Percentiles rank a stretch among this genome's conserved stretches.
Conservation (phyloP, 2,329 filamentous ascomycete genomes). For the Aspergillus calidoustus region DNA sequence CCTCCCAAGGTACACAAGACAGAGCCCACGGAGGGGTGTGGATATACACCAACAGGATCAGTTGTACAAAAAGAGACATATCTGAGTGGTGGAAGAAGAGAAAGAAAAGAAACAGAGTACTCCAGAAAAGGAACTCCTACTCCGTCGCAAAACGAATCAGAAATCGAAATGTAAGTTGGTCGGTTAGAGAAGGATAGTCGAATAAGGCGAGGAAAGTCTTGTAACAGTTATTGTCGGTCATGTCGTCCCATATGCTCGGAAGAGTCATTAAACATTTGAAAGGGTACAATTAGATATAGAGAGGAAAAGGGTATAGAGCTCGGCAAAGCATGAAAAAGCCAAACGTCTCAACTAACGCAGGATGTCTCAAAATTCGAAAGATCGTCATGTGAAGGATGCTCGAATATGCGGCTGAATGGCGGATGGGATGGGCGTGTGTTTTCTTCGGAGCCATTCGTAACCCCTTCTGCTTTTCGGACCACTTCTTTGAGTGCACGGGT, state of each 20-base stretch:
- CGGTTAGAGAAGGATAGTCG: not conserved
- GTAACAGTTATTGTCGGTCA: slow-evolving; percentile 15
- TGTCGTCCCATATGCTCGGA: slow-evolving; percentile 23
- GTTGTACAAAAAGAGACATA: slow-evolving; percentile 28
- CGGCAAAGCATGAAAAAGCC: slow-evolving; percentile 12
- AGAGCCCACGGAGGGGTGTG: slow-evolving; percentile 9
- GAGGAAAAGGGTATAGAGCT: slow-evolving; percentile 18
- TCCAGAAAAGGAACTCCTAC: slow-evolving; percentile 10
- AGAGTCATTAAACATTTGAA: slow-evolving; percentile 25
- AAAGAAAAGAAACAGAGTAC: slow-evolving; percentile 13
- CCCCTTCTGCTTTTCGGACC: slow-evolving; percentile 55
- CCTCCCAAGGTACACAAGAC: slow-evolving; percentile 29
- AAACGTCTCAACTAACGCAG: slow-evolving; percentile 30
- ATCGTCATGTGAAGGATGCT: slow-evolving; percentile 43
- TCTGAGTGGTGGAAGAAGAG: slow-evolving; percentile 15
- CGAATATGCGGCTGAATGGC: slow-evolving; percentile 54
- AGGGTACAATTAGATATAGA: slow-evolving; percentile 18
- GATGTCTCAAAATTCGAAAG: slow-evolving; percentile 34
- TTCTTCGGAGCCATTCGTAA: slow-evolving; percentile 37
- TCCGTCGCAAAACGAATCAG: slow-evolving; percentile 19
- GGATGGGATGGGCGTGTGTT: slow-evolving; percentile 43
- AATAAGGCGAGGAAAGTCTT: slow-evolving; percentile 5
- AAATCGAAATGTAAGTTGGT: not conserved
- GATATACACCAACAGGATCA: slow-evolving; percentile 23
- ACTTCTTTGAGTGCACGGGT: slow-evolving; percentile 55